phyloP scores from a whole-genome alignment of 805 yeast genomes.

The Saccharomycodes ludwigii region DNA sequence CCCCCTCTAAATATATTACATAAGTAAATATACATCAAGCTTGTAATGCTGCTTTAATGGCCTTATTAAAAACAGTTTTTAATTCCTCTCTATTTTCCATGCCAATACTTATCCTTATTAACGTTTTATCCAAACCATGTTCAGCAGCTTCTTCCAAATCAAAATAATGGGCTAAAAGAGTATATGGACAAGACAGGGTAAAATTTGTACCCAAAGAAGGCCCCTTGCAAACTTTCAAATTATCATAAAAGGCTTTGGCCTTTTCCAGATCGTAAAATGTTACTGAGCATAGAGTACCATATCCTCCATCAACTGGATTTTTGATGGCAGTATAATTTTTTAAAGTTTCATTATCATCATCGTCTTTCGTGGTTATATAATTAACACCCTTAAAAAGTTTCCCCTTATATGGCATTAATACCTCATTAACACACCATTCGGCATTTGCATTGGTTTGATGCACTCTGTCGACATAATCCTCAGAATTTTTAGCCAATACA shows the following conservation, averaged over 20 bases:
- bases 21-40: too few species aligned
- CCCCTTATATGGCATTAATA: constrained; percentile 7
- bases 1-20: too few species aligned
- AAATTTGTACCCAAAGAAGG: constrained; percentile 85
- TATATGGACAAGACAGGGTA: constrained; percentile 75
- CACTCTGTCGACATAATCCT: constrained; percentile 63
- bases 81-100: constrained; percentile 68
- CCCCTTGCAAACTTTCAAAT: constrained; percentile 36
- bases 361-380: constrained; percentile 7
- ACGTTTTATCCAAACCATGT: constrained; percentile 69
- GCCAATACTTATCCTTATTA: constrained; percentile 71
- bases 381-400: constrained; percentile 5
- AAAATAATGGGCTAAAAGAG: constrained; percentile 68
- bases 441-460: constrained; percentile 37
- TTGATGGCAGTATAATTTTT: constrained; percentile 7
- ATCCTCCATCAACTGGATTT: constrained; percentile 8
- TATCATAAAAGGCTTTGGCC: constrained; percentile 7
- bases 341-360: too few species aligned
- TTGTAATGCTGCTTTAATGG: too few species aligned
- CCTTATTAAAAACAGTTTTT: too few species aligned
- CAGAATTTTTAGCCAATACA: constrained; percentile 75
- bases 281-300: constrained; percentile 8
- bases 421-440: constrained; percentile 9
- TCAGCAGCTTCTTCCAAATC: constrained; percentile 67
- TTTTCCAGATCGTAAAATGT: constrained; percentile 6